phyloP scores from a whole-genome alignment of 2,329 filamentous ascomycete species.

The Alternaria arborescens region DNA sequence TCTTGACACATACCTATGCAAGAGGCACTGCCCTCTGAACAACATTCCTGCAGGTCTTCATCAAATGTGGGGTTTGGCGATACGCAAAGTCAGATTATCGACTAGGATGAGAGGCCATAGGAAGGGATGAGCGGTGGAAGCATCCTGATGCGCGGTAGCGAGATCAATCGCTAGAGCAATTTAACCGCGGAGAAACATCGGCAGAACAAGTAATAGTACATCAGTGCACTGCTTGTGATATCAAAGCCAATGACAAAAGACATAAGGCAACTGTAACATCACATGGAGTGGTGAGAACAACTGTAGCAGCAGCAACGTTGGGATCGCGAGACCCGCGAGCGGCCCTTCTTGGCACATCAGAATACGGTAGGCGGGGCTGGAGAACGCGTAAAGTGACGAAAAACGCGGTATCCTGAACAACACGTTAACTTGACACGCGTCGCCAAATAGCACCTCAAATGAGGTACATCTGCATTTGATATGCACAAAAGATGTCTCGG shows the following conservation, averaged over 20 bases:
- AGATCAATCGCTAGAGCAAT: not conserved
- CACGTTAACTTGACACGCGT: not conserved
- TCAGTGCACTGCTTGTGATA: not conserved
- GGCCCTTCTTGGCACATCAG: not conserved
- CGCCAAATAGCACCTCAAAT: not conserved
- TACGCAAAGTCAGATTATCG: not conserved
- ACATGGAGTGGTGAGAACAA: not conserved
- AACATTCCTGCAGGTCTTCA: not conserved
- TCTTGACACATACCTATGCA: not conserved
- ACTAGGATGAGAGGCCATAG: not conserved
- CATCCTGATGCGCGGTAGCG: not conserved
- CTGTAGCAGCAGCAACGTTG: not conserved
- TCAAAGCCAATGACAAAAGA: not conserved
- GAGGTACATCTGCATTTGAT: not conserved
- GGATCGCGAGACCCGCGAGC: not conserved
- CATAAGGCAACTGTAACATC: not conserved
- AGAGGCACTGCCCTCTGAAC: not conserved
- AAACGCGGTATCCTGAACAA: not conserved
- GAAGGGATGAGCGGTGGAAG: not conserved
- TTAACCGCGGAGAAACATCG: not conserved
- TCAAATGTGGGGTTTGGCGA: not conserved
- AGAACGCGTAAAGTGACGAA: not conserved
- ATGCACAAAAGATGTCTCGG: not conserved
- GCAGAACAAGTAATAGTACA: not conserved
- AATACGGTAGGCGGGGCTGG: not conserved